Base-by-base conservation (phyloP, 176 grass and related monocot species). In the Saccharum spontaneum region DNA sequence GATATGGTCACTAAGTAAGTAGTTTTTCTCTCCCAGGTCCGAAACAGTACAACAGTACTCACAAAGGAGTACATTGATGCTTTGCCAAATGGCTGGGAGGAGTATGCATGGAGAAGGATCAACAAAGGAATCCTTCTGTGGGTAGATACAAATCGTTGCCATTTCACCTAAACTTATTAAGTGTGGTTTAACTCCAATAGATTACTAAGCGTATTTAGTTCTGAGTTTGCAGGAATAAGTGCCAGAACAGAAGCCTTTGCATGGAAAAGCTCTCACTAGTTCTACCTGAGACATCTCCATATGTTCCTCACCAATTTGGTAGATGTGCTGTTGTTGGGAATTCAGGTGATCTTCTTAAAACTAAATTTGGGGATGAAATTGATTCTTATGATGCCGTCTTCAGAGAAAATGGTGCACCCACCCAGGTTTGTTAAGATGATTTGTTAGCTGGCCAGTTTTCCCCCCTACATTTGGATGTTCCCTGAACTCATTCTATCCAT, bases 261-360 rank as follows among this genome's bases (percentile, higher is more conserved):
- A 86, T 94, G 93, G 89, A 98, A 79, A 98, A 98, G 82, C 91
- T 98, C 78, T 86, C 91, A 14, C 71, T 89, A 75, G 96, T 98
- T 86, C 93, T 98, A 78, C 93, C 91, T 75, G 84, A 95, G 76
- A 87, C 70, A 81, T 73, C 96, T 64, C 93, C 91, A 31, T 95
- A 95, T 88, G 80, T 90, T 37, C 96, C 96, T 73, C 86, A 15
- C 54, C 96, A 98, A 54, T 98, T 92, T 87, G 81, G 84, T 71
- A 87, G 86, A 67, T 98, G 96, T 75, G 96, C 93, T 82, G 96
- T 98, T 40, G 92, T 95, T 28, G 96, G 96, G 17, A 98, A 98
- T 38, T 98, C 96, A 23, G 93, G 96, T 26, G 96, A 98, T 79
- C 96, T 98, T 95, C 90, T 98, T 26, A 95, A 95, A 87, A 98